Evolutionary conservation across 192 early-diverging fungal species (phyloP).

Genomic region (Umbelopsis sp.): DNA sequence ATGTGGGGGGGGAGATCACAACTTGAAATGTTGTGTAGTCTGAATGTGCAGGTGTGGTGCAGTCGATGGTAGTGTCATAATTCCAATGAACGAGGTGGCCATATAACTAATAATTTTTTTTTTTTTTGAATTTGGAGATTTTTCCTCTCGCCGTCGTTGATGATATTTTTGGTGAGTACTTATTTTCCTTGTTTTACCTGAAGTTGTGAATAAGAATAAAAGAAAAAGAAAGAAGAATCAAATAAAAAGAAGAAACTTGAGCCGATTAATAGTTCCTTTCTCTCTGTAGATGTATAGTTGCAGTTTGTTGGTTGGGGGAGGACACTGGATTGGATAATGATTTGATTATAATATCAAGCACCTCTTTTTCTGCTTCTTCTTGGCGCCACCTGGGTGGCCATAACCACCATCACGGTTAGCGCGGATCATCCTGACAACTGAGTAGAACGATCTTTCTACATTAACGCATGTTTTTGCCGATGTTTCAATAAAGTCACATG

Average conservation of each 20-base stretch:
- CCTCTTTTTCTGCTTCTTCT: slow-evolving; percentile 34
- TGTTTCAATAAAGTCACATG: slow-evolving; percentile 85
- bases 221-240: slow-evolving; percentile 24
- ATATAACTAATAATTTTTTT: neutral
- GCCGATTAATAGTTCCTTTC: slow-evolving; percentile 12
- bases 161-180: neutral
- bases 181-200: slow-evolving; percentile 4
- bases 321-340: slow-evolving; percentile 2
- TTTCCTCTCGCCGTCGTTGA: neutral
- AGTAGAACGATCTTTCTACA: slow-evolving; percentile 83
- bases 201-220: slow-evolving; percentile 15
- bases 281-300: slow-evolving; percentile 18
- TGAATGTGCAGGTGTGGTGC: slow-evolving; percentile 12
- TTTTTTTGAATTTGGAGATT: neutral
- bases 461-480: slow-evolving; percentile 87
- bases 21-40: neutral
- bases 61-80: slow-evolving; percentile 17
- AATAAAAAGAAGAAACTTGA: neutral
- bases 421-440: slow-evolving; percentile 76
- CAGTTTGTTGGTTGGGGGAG: slow-evolving; percentile 17
- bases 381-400: slow-evolving; percentile 20
- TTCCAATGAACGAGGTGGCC: neutral
- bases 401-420: slow-evolving; percentile 50
- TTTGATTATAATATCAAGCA: slow-evolving; percentile 34
- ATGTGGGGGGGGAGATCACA: slow-evolving; percentile 3